Percentiles rank a stretch among this genome's conserved stretches.
phyloP scores from a whole-genome alignment of 495 filamentous ascomycete species.

The Aspergillus asperescens region DNA sequence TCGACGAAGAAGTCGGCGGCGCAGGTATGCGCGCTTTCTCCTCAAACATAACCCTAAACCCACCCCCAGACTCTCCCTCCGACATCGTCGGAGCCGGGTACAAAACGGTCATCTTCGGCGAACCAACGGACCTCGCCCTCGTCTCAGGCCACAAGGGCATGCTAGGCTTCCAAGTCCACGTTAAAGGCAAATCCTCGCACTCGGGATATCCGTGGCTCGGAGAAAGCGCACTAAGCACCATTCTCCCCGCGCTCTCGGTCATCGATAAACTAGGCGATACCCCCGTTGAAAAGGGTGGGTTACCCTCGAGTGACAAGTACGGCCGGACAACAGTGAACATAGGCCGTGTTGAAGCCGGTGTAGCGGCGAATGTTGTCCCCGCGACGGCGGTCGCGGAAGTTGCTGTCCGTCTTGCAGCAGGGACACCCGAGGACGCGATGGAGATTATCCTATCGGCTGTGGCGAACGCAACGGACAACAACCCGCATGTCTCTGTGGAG shows the following conservation, averaged over 20 bases:
- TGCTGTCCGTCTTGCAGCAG: constrained; percentile 68
- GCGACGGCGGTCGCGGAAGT: constrained; percentile 61
- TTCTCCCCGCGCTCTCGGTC: constrained; percentile 60
- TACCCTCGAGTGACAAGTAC: constrained; percentile 70
- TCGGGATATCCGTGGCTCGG: constrained; percentile 87
- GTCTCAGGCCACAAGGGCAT: constrained; percentile 89
- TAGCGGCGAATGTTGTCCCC: constrained; percentile 84
- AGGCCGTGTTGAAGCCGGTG: constrained; percentile 70
- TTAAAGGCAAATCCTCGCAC: constrained; percentile 75
- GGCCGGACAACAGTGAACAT: constrained; percentile 87
- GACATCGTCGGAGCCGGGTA: constrained; percentile 24
- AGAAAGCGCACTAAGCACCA: constrained; percentile 66
- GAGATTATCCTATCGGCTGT: constrained; percentile 52
- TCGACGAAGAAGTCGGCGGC: constrained; percentile 77
- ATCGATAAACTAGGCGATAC: constrained; percentile 52
- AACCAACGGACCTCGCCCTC: constrained; percentile 83
- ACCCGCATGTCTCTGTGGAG: constrained; percentile 55
- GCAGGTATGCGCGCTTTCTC: constrained; percentile 71
- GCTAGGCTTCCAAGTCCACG: constrained; percentile 55
- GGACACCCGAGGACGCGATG: constrained; percentile 51
- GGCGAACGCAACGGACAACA: constrained; percentile 50
- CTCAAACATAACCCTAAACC: constrained; percentile 33
- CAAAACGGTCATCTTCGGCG: constrained; percentile 77
- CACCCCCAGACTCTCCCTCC: constrained; percentile 19
- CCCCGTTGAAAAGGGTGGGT: constrained; percentile 39